phyloP scores from a whole-genome alignment of 2,329 filamentous ascomycete genomes.

The Fusarium bulbicola region DNA sequence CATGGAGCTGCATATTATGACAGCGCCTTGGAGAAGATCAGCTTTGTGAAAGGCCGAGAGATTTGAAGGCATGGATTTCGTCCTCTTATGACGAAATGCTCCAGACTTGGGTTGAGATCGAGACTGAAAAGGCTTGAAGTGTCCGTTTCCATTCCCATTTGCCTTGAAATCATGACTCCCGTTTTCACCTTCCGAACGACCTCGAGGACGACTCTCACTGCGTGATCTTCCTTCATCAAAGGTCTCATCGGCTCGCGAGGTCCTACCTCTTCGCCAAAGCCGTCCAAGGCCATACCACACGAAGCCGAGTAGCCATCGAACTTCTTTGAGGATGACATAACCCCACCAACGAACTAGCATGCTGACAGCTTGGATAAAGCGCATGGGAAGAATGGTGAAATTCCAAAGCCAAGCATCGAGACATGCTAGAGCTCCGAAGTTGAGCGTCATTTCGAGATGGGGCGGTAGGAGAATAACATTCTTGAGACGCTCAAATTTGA shows the following conservation, averaged over 20 bases:
- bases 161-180: constrained; percentile 7
- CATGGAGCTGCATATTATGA: constrained; percentile 86
- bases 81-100: constrained; percentile 71
- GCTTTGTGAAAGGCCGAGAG: constrained; percentile 92
- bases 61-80: constrained; percentile 85
- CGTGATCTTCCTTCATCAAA: constrained; percentile 52
- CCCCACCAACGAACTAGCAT: constrained; percentile 83
- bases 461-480: constrained; percentile 88
- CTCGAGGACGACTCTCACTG: constrained; percentile 40
- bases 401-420: constrained; percentile 96
- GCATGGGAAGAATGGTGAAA: constrained; percentile 91
- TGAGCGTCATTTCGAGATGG: constrained; percentile 83
- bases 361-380: constrained; percentile 82
- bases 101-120: constrained; percentile 46
- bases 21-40: constrained; percentile 87
- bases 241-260: constrained; percentile 49
- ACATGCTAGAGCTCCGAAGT: constrained; percentile 90
- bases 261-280: constrained; percentile 73
- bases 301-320: constrained; percentile 75
- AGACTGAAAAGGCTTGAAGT: constrained; percentile 22
- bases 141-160: constrained; percentile 18
- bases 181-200: constrained; percentile 30
- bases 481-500: constrained; percentile 90
- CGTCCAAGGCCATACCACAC: constrained; percentile 83
- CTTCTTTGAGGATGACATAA: constrained; percentile 76